Evolutionary conservation across 164 flowering plant species (phyloP).

Genomic region (Nymphaea thermarum): DNA sequence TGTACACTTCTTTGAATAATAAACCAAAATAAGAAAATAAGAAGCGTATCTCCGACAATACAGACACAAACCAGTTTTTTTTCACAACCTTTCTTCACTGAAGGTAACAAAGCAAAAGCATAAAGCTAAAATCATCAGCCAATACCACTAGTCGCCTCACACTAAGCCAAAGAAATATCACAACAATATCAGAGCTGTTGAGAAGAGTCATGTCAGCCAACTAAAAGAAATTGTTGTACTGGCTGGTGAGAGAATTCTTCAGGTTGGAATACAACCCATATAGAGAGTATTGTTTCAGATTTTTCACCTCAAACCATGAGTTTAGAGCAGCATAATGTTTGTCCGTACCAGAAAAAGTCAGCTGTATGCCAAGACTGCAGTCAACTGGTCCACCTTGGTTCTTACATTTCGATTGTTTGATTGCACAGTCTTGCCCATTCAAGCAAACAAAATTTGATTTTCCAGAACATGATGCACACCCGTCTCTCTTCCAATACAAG

Average conservation of each 20-base stretch:
- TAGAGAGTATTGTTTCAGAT: conserved; percentile 84
- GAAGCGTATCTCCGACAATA: too few species aligned
- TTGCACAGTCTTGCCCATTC: conserved; percentile 83
- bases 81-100: too few species aligned
- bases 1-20: too few species aligned
- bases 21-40: too few species aligned
- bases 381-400: conserved; percentile 54
- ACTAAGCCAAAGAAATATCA: neutral
- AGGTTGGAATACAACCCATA: conserved; percentile 69
- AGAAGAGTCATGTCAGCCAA: neutral
- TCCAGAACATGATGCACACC: conserved; percentile 67
- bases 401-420: conserved; percentile 44
- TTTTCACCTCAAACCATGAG: conserved; percentile 89
- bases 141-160: neutral
- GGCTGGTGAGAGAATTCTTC: conserved; percentile 56
- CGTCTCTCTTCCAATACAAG: conserved; percentile 90
- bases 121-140: neutral
- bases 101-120: too few species aligned
- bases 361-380: conserved; percentile 87
- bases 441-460: conserved; percentile 56
- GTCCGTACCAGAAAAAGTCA: conserved; percentile 95
- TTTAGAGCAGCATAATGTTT: conserved; percentile 64
- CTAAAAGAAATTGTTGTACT: conserved; percentile 56
- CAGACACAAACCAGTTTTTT: too few species aligned
- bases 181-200: too few species aligned